Evolutionary conservation across 768 basidiomycete species (phyloP).

Genomic region (Agrocybe praecox): DNA sequence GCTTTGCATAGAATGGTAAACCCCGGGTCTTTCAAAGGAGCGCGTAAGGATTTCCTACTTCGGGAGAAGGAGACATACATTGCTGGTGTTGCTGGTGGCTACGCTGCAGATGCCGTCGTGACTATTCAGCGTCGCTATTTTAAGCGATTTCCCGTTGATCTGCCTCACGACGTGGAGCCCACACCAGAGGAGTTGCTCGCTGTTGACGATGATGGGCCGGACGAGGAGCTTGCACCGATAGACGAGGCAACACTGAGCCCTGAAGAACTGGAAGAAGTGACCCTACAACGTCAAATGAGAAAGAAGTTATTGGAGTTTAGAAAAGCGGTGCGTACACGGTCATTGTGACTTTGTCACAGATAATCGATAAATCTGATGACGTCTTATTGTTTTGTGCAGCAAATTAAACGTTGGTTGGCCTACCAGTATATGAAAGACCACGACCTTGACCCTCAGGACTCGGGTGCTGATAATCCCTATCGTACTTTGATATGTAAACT

Average conservation of each 20-base stretch:
- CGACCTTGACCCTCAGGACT: not conserved
- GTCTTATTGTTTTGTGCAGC: constrained; percentile 3
- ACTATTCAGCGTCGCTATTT: constrained; percentile 4
- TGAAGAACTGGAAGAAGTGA: no score
- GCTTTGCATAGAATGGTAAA: constrained; percentile 4
- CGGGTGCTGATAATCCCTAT: constrained; percentile 10
- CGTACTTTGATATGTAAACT: constrained; percentile 5
- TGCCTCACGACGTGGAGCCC: not conserved
- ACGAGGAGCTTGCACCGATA: not conserved
- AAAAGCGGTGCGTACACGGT: not conserved
- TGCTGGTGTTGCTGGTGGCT: not conserved
- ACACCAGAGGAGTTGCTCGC: not conserved
- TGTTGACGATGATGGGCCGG: not conserved
- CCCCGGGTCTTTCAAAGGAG: not conserved
- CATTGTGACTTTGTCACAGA: no score
- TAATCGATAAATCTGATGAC: not conserved
- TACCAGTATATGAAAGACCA: constrained; percentile 19
- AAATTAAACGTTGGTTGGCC: constrained; percentile 17
- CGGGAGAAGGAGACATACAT: not conserved
- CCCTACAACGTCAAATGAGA: no score
- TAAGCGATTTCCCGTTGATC: constrained; percentile 1
- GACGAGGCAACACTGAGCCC: not conserved
- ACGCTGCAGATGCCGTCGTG: not conserved
- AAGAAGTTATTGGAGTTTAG: not conserved
- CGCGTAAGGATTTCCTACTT: not conserved